A percentile compares a stretch with the other conserved stretches of the same genome.
Conservation (phyloP, 208 protist species). For the Eutreptiella sp. region DNA sequence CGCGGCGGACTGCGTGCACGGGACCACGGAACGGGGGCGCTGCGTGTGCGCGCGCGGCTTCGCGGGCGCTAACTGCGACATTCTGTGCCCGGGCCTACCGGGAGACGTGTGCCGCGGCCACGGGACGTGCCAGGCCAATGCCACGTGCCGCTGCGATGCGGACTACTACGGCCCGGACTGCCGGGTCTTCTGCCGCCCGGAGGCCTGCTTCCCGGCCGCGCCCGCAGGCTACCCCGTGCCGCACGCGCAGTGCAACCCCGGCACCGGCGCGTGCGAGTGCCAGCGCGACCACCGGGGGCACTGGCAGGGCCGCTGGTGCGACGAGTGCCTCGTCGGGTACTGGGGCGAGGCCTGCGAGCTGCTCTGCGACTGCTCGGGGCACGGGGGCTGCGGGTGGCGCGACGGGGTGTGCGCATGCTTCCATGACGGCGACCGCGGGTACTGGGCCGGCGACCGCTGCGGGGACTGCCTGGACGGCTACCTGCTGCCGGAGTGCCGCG, state of each 20-base stretch:
- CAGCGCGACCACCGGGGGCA: not conserved
- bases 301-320: slow-evolving; percentile 9
- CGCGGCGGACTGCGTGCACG: not conserved
- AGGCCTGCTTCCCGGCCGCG: not conserved
- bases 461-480: slow-evolving; percentile 6
- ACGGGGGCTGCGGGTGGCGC: slow-evolving; percentile 17
- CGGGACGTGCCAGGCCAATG: slow-evolving; percentile 6
- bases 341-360: slow-evolving; percentile 11
- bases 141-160: slow-evolving; percentile 4
- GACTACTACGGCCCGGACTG: slow-evolving; percentile 9
- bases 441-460: slow-evolving; percentile 10
- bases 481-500: not conserved
- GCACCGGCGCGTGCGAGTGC: slow-evolving; percentile 24
- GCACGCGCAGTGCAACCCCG: slow-evolving; percentile 15
- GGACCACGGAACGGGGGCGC: slow-evolving; percentile 4
- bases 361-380: slow-evolving; percentile 16
- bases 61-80: slow-evolving; percentile 4
- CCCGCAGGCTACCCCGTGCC: too few species aligned
- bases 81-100: not conserved
- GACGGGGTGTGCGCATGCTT: slow-evolving; percentile 12
- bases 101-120: not conserved
- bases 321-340: slow-evolving; percentile 12
- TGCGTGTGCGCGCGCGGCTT: slow-evolving; percentile 1
- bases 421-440: slow-evolving; percentile 13
- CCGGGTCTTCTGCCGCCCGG: slow-evolving; percentile 4